Evolutionary conservation across 495 filamentous ascomycete genomes (phyloP), one percentile per base, ranked within the genome.

Genomic region (Trypethelium eluteriae): DNA sequence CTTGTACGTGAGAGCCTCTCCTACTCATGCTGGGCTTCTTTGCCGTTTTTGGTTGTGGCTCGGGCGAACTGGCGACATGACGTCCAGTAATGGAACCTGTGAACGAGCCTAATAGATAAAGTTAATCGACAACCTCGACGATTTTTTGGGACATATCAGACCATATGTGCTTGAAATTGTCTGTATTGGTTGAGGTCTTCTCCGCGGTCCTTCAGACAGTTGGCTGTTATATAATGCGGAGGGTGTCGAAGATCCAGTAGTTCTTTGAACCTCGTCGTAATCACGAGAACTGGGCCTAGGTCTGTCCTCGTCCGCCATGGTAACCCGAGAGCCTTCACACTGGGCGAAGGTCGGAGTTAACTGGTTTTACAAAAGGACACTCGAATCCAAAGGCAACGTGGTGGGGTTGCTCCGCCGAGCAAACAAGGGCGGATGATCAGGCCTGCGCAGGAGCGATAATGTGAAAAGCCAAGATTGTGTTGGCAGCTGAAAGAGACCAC

Each of bases 1-100:
- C 81, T 66, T 85, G 82, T 9, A 86, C 88, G n/a, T 88, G 89
- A 38, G 91, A 90, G 68, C 86, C 81, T 61, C 90, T 84, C 63
- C 90, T 88, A 53, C 84, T 73, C 76, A 92, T 83, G 34, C 82
- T 73, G 12, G 89, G 90, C 73, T 91, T 92, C 72, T 85, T 87
- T n/a, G 85, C 80, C 67, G 47, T 39, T 49, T 7, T 63, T 10
- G 34, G 53, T 36, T 35, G 7, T 14, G 53, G 53, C 32, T 59
- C 53, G 7, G 53, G 53, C 4, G 53, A 59, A 36, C 32, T 36
- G n/a, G 53, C 14, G 32, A 36, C 53, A 59, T 59, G 53, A 14
- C 53, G 53, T 7, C 11, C 18, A 35, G 53, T 9, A 35, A 59
- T 36, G 5, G 53, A 59, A 59, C 53, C 53, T 14, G 53, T 59